A percentile compares a stretch with the other conserved stretches of the same genome.
Evolutionary conservation across 163 green algal genomes (phyloP).

Genomic region (Volvox carteri): DNA sequence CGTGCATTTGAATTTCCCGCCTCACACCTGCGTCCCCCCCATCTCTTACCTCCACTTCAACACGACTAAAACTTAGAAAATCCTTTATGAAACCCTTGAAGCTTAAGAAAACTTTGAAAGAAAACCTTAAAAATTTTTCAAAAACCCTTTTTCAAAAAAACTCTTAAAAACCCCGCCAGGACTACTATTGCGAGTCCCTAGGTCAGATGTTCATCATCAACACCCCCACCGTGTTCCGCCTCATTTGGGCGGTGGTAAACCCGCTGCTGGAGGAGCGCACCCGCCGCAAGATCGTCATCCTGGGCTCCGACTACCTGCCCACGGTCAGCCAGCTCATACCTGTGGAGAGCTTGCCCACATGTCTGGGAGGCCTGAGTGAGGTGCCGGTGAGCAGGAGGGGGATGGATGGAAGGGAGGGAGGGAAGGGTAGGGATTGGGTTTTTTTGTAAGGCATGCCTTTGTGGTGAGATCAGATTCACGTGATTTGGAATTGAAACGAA

Average conservation of each 20-base stretch:
- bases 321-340: constrained; percentile 77
- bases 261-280: constrained; percentile 91
- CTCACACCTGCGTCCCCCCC: no score
- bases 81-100: no score
- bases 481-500: no score
- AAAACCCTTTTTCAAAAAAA: no score
- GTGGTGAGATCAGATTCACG: no score
- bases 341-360: constrained; percentile 80
- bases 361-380: constrained; percentile 78
- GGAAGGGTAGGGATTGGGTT: background rate
- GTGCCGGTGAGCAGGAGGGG: constrained; percentile 1
- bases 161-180: constrained; percentile 63
- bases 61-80: no score
- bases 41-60: no score
- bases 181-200: constrained; percentile 93
- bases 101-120: no score
- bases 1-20: no score
- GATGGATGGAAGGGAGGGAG: background rate
- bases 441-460: background rate
- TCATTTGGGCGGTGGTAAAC: constrained; percentile 88
- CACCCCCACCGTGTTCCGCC: constrained; percentile 83
- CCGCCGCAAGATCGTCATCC: constrained; percentile 84
- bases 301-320: constrained; percentile 76
- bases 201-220: constrained; percentile 92
- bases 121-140: no score